Evolutionary conservation across 768 basidiomycete species (phyloP), one percentile per base, ranked within the genome.

Genomic region (Chlorophyllum brunneum): DNA sequence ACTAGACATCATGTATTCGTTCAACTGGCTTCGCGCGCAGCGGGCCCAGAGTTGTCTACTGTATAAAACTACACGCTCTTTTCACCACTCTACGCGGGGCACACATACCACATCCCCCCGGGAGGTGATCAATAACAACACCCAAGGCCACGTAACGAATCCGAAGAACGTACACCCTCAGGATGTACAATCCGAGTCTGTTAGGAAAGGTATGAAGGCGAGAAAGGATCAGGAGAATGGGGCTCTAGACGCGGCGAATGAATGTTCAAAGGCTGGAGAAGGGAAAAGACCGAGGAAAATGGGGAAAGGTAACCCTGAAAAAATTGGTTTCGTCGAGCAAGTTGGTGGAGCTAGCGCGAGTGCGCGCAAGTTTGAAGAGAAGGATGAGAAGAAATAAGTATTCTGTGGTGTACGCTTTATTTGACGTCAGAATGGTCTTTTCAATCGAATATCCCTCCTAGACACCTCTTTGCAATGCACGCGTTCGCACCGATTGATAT

Each of bases 311-410:
- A 64, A 64, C 46, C 58, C 57, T 1, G 63, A 64, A 29, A 55
- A 56, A 3, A 40, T 64, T 31, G 63, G 63, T 3, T 59, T 64
- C 48, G 58, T 58, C 11, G 61, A 64, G 31, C 63, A 64, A 39
- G 61, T 62, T 39, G 61, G 63, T 2, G 61, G 63, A 37, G 54
- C 59, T 4, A 52, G 54, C 39, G 61, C 43, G 2, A 61, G 20
- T 26, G 61, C 61, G 2, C 30, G 53, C 26, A 46, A 55, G 26
- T 60, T 62, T 36, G 61, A 62, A 22, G 44, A 55, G 22, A 49
- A 51, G 48, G 26, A 48, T 5, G 27, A 37, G n/a, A 13, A 9
- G 27, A 31, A 40, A 36, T 40, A 23, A 23, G 8, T 20, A 34
- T 7, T 38, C 36, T 5, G 36, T n/a, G 5, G 36, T 37, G 36